Evolutionary conservation across 164 flowering plant species (phyloP), one percentile per base, ranked within the genome.

Genomic region (Akebia trifoliata): DNA sequence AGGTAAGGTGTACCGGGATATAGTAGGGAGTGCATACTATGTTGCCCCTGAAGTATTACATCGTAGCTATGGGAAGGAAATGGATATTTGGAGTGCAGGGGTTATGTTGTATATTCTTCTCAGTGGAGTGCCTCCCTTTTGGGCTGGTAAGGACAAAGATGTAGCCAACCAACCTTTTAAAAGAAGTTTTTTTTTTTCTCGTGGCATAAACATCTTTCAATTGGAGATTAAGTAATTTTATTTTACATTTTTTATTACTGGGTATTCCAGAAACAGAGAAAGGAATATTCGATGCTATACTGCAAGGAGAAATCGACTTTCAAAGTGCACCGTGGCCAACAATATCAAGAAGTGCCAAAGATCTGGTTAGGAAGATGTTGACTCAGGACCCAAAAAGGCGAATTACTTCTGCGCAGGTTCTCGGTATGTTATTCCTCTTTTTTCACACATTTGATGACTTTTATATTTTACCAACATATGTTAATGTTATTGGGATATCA

Each of bases 41-140:
- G 93, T 92, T 62, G 95, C 98, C 56, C 98, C 98, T 54, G 98
- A 92, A 74, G 95, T 92, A 21, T 52, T 92, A 30, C 63, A 71
- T 9, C 93, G 95, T 24, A 81, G 63, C 66, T 92, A 92, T 69
- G 95, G 96, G 43, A 89, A 92, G 64, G 98, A 89, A 74, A 72
- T 77, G 17, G 98, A 92, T 64, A 64, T 92, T 34, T 92, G 98
- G 98, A 92, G 98, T 69, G 98, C 95, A 9, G 98, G 98, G 54
- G 84, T 91, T 49, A 92, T 88, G 59, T 66, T 84, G 64, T 84
- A 81, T 70, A 81, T 81, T 63, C 78, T 86, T 64, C 85, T 84
- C 43, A 83, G 92, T 69, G 93, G 89, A 29, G 90, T 81, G 3
- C 94, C 94, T 50, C 96, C 89, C 35, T 86, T 86, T 54, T 84